A percentile compares a stretch with the other conserved stretches of the same genome.
Evolutionary conservation across 1,139 yeast genomes (phyloP).

Genomic region (Yamadazyma sp.): DNA sequence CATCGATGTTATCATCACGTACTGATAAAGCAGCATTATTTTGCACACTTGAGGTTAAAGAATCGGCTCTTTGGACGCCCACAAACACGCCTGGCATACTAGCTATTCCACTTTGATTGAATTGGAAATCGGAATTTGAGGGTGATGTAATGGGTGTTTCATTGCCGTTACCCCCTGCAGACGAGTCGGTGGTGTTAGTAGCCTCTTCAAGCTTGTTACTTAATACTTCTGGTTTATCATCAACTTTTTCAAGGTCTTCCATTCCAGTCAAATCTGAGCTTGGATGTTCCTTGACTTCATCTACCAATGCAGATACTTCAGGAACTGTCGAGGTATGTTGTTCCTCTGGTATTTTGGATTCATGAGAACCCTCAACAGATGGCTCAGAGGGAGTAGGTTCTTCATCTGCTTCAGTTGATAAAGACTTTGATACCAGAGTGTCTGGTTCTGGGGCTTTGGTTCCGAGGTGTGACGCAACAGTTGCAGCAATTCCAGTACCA

Average conservation of each 20-base stretch:
- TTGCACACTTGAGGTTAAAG: conserved; percentile 86
- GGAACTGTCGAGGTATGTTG: background rate
- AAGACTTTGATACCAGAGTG: background rate
- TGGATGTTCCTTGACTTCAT: conserved; percentile 25
- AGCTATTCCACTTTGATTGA: conserved; percentile 53
- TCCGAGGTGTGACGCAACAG: conserved; percentile 1
- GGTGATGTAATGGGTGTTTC: conserved; percentile 63
- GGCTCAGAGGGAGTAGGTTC: conserved; percentile 2
- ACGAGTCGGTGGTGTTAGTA: conserved; percentile 32
- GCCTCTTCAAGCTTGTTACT: conserved; percentile 20
- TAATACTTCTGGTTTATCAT: conserved; percentile 3
- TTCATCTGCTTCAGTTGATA: conserved; percentile 4
- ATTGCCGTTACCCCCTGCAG: conserved; percentile 37
- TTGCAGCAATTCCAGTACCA: conserved; percentile 14
- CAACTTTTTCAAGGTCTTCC: conserved; percentile 21
- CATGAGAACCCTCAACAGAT: background rate
- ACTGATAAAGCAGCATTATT: conserved; percentile 90
- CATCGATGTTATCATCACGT: conserved; percentile 67
- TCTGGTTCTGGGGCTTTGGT: background rate
- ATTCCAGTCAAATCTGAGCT: conserved; percentile 30
- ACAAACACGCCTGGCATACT: conserved; percentile 50
- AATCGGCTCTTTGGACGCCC: conserved; percentile 62
- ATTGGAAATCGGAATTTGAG: conserved; percentile 51
- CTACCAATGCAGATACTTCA: conserved; percentile 20
- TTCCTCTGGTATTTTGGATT: background rate